Evolutionary conservation across 106 monocot genomes (phyloP).

Genomic region (Apostasia ramifera): DNA sequence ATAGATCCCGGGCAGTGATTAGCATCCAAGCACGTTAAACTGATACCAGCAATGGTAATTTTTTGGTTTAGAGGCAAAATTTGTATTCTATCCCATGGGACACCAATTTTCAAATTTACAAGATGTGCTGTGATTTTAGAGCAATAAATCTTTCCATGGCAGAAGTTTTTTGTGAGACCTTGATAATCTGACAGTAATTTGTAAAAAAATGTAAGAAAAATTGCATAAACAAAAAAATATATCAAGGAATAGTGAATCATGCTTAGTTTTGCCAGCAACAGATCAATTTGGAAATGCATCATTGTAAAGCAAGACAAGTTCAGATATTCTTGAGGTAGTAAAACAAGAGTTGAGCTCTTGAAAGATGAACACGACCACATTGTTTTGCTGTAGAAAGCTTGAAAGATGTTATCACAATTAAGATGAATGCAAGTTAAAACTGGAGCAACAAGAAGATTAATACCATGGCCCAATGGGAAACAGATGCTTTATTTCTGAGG

Average conservation of each 20-base stretch:
- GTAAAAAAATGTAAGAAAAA: not conserved
- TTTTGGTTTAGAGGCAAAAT: slow-evolving; percentile 76
- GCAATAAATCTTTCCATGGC: slow-evolving; percentile 95
- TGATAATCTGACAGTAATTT: slow-evolving; percentile 70
- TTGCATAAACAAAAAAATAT: not conserved
- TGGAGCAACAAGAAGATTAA: not conserved
- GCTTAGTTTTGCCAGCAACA: too few relatives aligned
- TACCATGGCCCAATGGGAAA: too few relatives aligned
- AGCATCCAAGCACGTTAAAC: slow-evolving; percentile 84
- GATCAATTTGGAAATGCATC: too few relatives aligned
- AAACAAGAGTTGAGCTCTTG: not conserved
- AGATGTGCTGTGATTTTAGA: slow-evolving; percentile 88
- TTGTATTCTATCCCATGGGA: slow-evolving; percentile 71
- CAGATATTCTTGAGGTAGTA: not conserved
- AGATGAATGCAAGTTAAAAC: not conserved
- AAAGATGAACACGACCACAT: not conserved
- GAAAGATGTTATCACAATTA: not conserved
- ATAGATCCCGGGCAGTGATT: slow-evolving; percentile 97
- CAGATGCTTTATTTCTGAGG: not conserved
- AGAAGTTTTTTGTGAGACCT: slow-evolving; percentile 83
- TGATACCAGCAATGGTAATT: slow-evolving; percentile 55
- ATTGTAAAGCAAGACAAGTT: not conserved
- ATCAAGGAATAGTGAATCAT: too few relatives aligned
- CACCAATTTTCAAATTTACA: slow-evolving; percentile 81
- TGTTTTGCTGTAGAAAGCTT: not conserved